Evolutionary conservation across 495 filamentous ascomycete species (phyloP).

Genomic region (Neurospora pannonica): DNA sequence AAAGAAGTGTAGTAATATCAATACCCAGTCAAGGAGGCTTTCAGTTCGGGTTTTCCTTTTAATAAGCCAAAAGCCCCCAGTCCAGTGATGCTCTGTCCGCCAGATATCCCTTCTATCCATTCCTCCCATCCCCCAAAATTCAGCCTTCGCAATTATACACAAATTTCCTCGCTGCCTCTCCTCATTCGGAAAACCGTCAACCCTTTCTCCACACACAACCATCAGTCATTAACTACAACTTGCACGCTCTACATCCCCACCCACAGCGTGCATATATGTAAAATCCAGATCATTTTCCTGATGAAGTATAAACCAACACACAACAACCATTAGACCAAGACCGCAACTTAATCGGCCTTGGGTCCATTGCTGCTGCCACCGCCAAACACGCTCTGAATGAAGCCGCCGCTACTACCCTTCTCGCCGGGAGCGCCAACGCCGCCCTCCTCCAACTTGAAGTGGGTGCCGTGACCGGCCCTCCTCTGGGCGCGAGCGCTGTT

Average conservation of each 20-base stretch:
- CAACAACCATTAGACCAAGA: background rate
- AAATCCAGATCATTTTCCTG: background rate
- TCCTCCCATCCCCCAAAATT: background rate
- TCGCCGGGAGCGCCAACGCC: background rate
- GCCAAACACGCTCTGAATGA: background rate
- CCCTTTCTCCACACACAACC: background rate
- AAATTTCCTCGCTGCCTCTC: background rate
- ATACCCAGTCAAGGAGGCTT: background rate
- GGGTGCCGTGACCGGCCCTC: background rate
- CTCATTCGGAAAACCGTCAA: background rate
- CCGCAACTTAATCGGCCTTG: conserved; percentile 7
- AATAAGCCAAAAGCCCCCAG: background rate
- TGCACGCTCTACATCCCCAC: background rate
- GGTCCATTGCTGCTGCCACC: background rate
- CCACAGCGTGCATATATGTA: background rate
- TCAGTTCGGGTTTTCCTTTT: background rate
- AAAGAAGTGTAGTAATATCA: background rate
- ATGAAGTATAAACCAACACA: background rate
- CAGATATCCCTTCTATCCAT: background rate
- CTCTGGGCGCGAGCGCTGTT: conserved; percentile 2
- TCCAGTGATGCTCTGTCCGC: background rate
- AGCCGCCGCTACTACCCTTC: background rate
- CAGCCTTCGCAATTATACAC: background rate
- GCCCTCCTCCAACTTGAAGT: conserved; percentile 9
- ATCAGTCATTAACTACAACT: background rate